These are phyloP conservation scores for Penicillium sp. DNA, from an alignment of 2,329 filamentous ascomycete species.

Conservation along the genomic window DNA sequence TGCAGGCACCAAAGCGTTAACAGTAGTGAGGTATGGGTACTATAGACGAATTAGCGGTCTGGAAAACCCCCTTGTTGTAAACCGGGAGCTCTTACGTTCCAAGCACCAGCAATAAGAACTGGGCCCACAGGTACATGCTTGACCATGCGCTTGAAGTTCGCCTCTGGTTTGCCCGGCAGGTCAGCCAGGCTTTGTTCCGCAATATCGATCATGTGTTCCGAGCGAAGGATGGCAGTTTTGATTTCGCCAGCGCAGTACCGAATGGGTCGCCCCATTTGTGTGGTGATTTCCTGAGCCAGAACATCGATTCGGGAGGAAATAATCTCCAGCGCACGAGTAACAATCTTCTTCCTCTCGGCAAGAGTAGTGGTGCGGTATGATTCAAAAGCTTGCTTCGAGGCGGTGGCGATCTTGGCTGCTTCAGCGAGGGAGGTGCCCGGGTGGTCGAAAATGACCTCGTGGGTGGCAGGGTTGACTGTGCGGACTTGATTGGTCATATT, in stretches of 20 bases:
- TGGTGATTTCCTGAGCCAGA: slow-evolving; percentile 76
- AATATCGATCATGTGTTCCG: slow-evolving; percentile 80
- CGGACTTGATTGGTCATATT: slow-evolving; percentile 29
- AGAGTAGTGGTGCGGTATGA: slow-evolving; percentile 70
- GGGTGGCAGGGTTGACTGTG: slow-evolving; percentile 86
- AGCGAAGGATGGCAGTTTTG: slow-evolving; percentile 75
- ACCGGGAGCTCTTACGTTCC: slow-evolving; percentile 71
- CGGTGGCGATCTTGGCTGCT: slow-evolving; percentile 26
- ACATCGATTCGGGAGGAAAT: slow-evolving; percentile 70
- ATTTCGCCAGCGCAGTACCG: slow-evolving; percentile 80
- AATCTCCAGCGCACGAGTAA: slow-evolving; percentile 73
- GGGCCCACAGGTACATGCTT: slow-evolving; percentile 83
- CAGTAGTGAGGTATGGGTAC: slow-evolving; percentile 89
- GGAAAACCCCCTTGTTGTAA: neutral
- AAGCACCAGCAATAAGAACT: slow-evolving; percentile 82
- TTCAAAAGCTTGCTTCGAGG: slow-evolving; percentile 29
- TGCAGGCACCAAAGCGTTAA: slow-evolving; percentile 88
- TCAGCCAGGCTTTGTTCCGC: slow-evolving; percentile 66
- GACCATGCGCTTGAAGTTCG: slow-evolving; percentile 84
- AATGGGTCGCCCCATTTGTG: slow-evolving; percentile 90
- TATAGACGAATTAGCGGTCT: slow-evolving; percentile 38
- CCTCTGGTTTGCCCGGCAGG: slow-evolving; percentile 76
- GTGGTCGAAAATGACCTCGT: slow-evolving; percentile 77
- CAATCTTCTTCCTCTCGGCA: slow-evolving; percentile 71
- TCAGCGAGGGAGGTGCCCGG: slow-evolving; percentile 57